phyloP scores from a whole-genome alignment of 306 rosid species.

The Pterocarpus macrocarpus region DNA sequence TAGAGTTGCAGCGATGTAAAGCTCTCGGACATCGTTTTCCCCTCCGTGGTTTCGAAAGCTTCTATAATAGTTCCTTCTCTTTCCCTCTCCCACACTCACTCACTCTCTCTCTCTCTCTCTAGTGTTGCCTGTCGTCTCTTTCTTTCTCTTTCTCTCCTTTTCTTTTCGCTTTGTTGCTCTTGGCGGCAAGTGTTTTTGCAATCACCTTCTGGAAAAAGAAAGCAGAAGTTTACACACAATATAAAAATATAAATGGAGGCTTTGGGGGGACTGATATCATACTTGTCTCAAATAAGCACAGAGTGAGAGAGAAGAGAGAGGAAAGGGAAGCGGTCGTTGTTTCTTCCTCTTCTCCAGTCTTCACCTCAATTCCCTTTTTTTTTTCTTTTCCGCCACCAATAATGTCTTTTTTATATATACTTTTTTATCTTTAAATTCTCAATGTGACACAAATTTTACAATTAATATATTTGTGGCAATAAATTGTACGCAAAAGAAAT shows the following conservation, averaged over 20 bases:
- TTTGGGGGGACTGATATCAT: slow-evolving; percentile 57
- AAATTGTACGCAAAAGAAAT: slow-evolving; percentile 40
- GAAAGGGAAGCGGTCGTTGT: slow-evolving; percentile 71
- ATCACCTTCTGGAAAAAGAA: slow-evolving; percentile 71
- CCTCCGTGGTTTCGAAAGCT: slow-evolving; percentile 72
- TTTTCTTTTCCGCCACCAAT: slow-evolving; percentile 62
- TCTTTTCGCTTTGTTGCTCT: slow-evolving; percentile 51
- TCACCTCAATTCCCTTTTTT: slow-evolving; percentile 48
- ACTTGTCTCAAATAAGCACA: slow-evolving; percentile 64
- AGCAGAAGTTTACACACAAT: slow-evolving; percentile 45
- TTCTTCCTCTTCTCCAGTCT: slow-evolving; percentile 59
- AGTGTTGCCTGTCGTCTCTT: slow-evolving; percentile 52
- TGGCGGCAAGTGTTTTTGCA: slow-evolving; percentile 60
- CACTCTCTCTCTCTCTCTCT: background rate
- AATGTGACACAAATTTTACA: slow-evolving; percentile 18
- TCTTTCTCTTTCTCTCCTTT: slow-evolving; percentile 68
- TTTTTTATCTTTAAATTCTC: slow-evolving; percentile 38
- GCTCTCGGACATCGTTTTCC: slow-evolving; percentile 85
- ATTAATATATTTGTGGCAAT: slow-evolving; percentile 17
- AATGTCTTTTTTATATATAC: slow-evolving; percentile 54
- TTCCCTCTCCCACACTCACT: slow-evolving; percentile 7
- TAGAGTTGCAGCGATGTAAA: slow-evolving; percentile 74
- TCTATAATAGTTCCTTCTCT: slow-evolving; percentile 47
- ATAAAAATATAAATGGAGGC: slow-evolving; percentile 59
- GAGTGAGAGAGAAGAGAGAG: slow-evolving; percentile 49